These are phyloP conservation scores for Mallotus japonicus DNA, from an alignment of 441 rosid genomes.

Conservation along the genomic window DNA sequence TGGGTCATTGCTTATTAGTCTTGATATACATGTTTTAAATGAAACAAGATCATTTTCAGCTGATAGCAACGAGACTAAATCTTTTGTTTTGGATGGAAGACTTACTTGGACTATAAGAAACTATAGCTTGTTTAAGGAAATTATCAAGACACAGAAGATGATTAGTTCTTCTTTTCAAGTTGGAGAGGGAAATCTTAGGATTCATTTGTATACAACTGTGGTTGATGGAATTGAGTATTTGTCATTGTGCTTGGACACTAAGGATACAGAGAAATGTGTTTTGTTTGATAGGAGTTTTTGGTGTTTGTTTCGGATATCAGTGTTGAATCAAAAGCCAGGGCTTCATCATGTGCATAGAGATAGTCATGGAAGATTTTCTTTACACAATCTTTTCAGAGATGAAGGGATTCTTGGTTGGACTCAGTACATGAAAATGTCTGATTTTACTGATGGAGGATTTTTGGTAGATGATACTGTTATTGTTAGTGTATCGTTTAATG, in stretches of 20 bases:
- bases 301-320: conserved; percentile 83
- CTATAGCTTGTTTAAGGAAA: conserved; percentile 68
- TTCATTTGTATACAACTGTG: conserved; percentile 59
- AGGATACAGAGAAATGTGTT: conserved; percentile 57
- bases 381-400: conserved; percentile 65
- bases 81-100: conserved; percentile 68
- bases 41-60: conserved; percentile 58
- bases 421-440: conserved; percentile 74
- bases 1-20: conserved; percentile 54
- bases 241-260: conserved; percentile 79
- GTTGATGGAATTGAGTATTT: conserved; percentile 63
- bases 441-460: conserved; percentile 60
- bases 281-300: conserved; percentile 63
- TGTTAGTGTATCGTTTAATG: conserved; percentile 69
- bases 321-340: conserved; percentile 73
- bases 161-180: conserved; percentile 81
- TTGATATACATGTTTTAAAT: conserved; percentile 63
- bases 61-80: conserved; percentile 35
- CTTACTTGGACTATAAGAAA: conserved; percentile 80
- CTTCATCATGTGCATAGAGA: conserved; percentile 72
- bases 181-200: conserved; percentile 71
- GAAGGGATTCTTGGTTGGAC: conserved; percentile 83
- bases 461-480: conserved; percentile 63
- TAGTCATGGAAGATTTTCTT: conserved; percentile 72
- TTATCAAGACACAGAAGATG: conserved; percentile 77